phyloP scores from a whole-genome alignment of 331 rosid genomes.

The Rosa hybrid region DNA sequence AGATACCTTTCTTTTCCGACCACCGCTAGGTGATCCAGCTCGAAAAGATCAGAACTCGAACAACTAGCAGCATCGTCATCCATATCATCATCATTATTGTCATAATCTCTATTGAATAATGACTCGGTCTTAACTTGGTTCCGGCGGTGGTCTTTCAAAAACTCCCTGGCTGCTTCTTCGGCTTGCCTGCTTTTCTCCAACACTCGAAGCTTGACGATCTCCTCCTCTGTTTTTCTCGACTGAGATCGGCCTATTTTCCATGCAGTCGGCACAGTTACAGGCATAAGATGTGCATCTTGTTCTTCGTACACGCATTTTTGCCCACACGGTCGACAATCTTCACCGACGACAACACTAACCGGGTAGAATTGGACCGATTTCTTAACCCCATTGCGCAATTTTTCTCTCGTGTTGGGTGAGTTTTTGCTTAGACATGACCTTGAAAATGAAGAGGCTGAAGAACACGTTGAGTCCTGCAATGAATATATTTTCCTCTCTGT shows the following conservation, averaged over 20 bases:
- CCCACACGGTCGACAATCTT: conserved; percentile 61
- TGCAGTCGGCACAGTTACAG: conserved; percentile 46
- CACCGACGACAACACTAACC: conserved; percentile 66
- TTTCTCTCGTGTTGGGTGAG: conserved; percentile 59
- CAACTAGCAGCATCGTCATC: conserved; percentile 64
- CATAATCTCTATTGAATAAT: conserved; percentile 21
- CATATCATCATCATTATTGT: conserved; percentile 2
- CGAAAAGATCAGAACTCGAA: conserved; percentile 97
- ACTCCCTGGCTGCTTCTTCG: conserved; percentile 53
- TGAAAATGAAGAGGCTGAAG: conserved; percentile 75
- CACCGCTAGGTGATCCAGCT: conserved; percentile 69
- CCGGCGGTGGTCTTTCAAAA: conserved; percentile 51
- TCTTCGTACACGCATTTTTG: conserved; percentile 58
- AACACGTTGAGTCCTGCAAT: conserved; percentile 50
- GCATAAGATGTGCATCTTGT: conserved; percentile 31
- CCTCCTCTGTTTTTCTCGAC: conserved; percentile 33
- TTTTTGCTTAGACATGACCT: conserved; percentile 80
- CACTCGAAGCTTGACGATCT: conserved; percentile 16
- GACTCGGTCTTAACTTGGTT: conserved; percentile 41
- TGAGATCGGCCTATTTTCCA: conserved; percentile 57
- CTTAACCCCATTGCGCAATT: conserved; percentile 45
- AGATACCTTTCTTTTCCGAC: conserved; percentile 45
- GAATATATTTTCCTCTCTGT: conserved; percentile 38
- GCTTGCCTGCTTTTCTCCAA: conserved; percentile 37
- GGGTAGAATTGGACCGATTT: conserved; percentile 81